These are phyloP conservation scores for Bacidia gigantensis DNA, from an alignment of 495 filamentous ascomycete genomes.

Conservation along the genomic window DNA sequence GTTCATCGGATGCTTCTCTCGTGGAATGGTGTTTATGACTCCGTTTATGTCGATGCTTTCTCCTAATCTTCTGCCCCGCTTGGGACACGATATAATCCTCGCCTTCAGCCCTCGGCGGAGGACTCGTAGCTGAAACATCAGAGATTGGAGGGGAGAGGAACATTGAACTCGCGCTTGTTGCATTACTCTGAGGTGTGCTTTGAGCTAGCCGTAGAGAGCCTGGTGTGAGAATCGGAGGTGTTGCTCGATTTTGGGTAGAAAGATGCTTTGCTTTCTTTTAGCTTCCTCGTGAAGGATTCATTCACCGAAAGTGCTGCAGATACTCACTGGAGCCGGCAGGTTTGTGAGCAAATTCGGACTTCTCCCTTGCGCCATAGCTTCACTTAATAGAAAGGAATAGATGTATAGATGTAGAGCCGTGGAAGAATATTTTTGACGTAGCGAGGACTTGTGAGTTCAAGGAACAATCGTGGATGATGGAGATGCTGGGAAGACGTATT, in stretches of 20 bases:
- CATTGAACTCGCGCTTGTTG: conserved; percentile 7
- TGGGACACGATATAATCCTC: conserved; percentile 11
- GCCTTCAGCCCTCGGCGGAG: conserved; percentile 11
- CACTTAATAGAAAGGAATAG: too few relatives aligned
- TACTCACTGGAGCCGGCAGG: not conserved
- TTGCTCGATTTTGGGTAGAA: conserved; percentile 1
- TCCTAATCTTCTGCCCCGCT: not conserved
- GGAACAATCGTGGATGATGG: too few relatives aligned
- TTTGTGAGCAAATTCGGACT: not conserved
- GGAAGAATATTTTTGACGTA: too few relatives aligned
- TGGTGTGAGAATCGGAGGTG: conserved; percentile 3
- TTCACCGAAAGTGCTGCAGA: too few relatives aligned
- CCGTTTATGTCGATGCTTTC: not conserved
- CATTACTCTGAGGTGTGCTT: conserved; percentile 8
- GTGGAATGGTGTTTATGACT: not conserved
- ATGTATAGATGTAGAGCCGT: too few relatives aligned
- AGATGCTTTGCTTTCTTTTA: not conserved
- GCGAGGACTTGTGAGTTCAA: too few relatives aligned
- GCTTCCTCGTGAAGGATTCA: not conserved
- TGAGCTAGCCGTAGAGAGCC: conserved; percentile 1
- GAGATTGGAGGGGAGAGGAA: conserved; percentile 13
- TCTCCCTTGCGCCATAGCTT: not conserved
- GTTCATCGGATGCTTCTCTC: conserved; percentile 1
- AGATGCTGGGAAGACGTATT: too few relatives aligned
- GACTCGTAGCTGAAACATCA: conserved; percentile 5